Percentiles rank a stretch among this genome's conserved stretches.
These are phyloP conservation scores for Sphaerobolus stellatus DNA, from an alignment of 1,284 basidiomycete species.

Conservation along the genomic window DNA sequence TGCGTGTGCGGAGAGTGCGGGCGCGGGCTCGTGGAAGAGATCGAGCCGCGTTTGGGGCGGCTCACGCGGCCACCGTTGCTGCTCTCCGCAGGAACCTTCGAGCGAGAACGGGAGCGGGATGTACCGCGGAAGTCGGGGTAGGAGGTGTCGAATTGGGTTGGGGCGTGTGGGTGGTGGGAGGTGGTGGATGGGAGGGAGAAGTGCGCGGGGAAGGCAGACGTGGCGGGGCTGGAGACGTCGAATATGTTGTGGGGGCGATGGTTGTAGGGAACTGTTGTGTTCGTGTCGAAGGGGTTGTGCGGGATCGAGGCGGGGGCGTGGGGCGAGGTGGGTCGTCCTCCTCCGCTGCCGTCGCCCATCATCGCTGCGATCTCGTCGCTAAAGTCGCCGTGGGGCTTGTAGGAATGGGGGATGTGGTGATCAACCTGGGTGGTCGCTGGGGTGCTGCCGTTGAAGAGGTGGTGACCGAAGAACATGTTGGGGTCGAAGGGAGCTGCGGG, in stretches of 20 bases:
- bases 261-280: conserved; percentile 37
- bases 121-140: conserved; percentile 7
- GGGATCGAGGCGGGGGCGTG: neutral
- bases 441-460: neutral
- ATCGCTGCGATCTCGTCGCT: conserved; percentile 7
- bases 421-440: no score
- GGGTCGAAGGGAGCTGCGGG: conserved; percentile 1
- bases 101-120: conserved; percentile 48
- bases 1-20: conserved; percentile 42
- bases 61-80: neutral
- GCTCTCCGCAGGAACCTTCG: conserved; percentile 40
- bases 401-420: no score
- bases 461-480: conserved; percentile 1
- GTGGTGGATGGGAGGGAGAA: conserved; percentile 12
- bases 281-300: conserved; percentile 22
- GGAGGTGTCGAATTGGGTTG: conserved; percentile 25
- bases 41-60: conserved; percentile 38
- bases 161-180: conserved; percentile 28
- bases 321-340: no score
- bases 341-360: no score
- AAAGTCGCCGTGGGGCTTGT: conserved; percentile 1
- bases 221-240: conserved; percentile 55
- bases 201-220: conserved; percentile 18
- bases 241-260: conserved; percentile 63
- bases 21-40: conserved; percentile 46